A percentile compares a stretch with the other conserved stretches of the same genome.
Evolutionary conservation across 108 stramenopile genomes (phyloP).

Genomic region (Seminavis robusta): DNA sequence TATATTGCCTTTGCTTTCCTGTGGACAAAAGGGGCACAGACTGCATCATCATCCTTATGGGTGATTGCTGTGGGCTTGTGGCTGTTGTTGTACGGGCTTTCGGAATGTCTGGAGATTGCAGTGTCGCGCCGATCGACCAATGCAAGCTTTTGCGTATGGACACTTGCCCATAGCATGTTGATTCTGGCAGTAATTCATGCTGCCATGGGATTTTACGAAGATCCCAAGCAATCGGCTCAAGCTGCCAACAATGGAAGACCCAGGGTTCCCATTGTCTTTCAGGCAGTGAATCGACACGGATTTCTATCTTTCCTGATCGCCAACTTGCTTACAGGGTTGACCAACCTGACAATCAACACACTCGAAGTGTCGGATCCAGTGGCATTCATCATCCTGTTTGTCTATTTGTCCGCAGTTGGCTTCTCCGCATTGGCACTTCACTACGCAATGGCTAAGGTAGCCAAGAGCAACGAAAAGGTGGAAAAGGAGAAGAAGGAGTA

Average conservation of each 20-base stretch:
- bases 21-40: conserved; percentile 6
- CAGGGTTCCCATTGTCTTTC: conserved; percentile 36
- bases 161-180: conserved; percentile 57
- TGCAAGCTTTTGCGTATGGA: conserved; percentile 65
- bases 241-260: not conserved
- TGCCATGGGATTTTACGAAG: no score
- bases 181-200: conserved; percentile 21
- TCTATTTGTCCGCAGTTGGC: conserved; percentile 59
- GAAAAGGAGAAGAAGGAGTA: no score
- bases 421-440: no score
- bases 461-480: no score
- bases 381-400: conserved; percentile 52
- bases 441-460: no score
- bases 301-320: conserved; percentile 83
- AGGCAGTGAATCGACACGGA: conserved; percentile 74
- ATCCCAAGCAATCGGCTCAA: not conserved
- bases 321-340: conserved; percentile 82
- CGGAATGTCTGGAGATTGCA: conserved; percentile 21
- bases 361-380: conserved; percentile 45
- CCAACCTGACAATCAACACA: conserved; percentile 84
- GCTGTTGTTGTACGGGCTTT: conserved; percentile 15
- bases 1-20: conserved; percentile 49
- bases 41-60: not conserved
- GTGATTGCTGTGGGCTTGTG: conserved; percentile 3
- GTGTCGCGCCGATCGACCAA: conserved; percentile 84